Percentiles rank a stretch among this genome's conserved stretches.
These are phyloP conservation scores for Triticum dicoccoides DNA, from an alignment of 176 grass and related monocot species.

Conservation along the genomic window DNA sequence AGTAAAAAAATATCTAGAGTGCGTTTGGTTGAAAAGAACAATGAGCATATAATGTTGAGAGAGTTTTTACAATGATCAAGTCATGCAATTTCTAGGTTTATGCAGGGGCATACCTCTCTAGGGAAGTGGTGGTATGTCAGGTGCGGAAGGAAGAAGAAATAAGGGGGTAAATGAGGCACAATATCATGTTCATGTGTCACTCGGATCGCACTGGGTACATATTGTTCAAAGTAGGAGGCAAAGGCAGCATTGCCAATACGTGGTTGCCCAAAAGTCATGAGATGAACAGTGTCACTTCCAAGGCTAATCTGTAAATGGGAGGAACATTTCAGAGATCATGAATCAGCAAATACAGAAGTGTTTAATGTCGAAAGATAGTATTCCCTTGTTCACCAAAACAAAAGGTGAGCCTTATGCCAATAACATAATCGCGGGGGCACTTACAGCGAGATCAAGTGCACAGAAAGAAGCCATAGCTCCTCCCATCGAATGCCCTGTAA, in stretches of 20 bases:
- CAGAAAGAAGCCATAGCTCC: conserved; percentile 70
- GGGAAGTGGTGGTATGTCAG: conserved; percentile 66
- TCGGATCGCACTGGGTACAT: conserved; percentile 54
- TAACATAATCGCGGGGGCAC: neutral
- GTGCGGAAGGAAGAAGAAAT: conserved; percentile 43
- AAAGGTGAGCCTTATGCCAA: neutral
- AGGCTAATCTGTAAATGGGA: conserved; percentile 14
- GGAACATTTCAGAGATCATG: conserved; percentile 5
- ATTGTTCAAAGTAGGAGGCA: conserved; percentile 41
- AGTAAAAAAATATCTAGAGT: neutral
- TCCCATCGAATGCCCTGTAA: conserved; percentile 78
- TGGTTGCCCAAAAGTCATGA: conserved; percentile 65
- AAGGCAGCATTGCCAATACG: conserved; percentile 68
- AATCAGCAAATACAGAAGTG: neutral
- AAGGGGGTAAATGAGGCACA: conserved; percentile 71
- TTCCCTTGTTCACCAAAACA: neutral
- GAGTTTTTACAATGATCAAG: neutral
- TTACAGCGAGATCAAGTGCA: conserved; percentile 63
- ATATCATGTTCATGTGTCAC: conserved; percentile 60
- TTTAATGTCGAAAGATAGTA: neutral
- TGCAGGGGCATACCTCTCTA: conserved; percentile 44
- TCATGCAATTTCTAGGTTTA: neutral
- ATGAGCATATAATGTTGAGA: neutral
- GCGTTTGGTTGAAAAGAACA: neutral
- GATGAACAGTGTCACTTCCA: conserved; percentile 43